phyloP scores from a whole-genome alignment of 495 filamentous ascomycete species.

The Chaetomidium leptoderma region DNA sequence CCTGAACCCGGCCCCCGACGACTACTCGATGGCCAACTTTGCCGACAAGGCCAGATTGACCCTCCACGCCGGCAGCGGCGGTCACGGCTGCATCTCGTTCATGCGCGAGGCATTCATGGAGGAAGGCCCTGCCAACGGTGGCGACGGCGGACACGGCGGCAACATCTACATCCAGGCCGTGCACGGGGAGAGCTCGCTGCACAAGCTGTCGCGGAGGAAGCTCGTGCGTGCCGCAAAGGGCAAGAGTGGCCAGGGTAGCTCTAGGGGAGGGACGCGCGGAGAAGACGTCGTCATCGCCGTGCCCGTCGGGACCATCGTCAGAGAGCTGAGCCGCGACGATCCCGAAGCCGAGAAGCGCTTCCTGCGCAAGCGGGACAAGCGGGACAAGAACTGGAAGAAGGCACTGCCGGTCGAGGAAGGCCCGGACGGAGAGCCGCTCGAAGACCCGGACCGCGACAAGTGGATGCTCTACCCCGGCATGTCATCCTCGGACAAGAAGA shows the following conservation, averaged over 20 bases:
- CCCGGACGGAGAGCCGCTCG: constrained; percentile 28
- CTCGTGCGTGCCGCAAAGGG: constrained; percentile 74
- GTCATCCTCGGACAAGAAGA: constrained; percentile 61
- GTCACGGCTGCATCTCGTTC: constrained; percentile 90
- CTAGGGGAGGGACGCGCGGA: constrained; percentile 71
- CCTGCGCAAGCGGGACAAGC: constrained; percentile 30
- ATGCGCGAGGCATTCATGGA: constrained; percentile 81
- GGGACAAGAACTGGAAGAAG: constrained; percentile 19
- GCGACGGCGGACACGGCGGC: constrained; percentile 87
- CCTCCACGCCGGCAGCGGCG: constrained; percentile 72
- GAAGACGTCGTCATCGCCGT: constrained; percentile 85
- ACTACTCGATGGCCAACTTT: constrained; percentile 78
- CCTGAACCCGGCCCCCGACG: constrained; percentile 72
- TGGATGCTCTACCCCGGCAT: constrained; percentile 82
- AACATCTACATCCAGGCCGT: constrained; percentile 93
- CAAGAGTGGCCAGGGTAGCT: constrained; percentile 80
- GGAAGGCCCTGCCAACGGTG: constrained; percentile 92
- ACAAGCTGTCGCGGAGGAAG: constrained; percentile 80
- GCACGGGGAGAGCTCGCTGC: constrained; percentile 80
- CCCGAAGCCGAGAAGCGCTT: constrained; percentile 57
- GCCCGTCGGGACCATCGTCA: constrained; percentile 85
- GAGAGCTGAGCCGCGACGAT: constrained; percentile 74
- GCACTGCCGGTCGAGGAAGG: constrained; percentile 33
- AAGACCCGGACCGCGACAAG: constrained; percentile 53
- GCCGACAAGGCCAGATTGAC: constrained; percentile 77